A percentile compares a stretch with the other conserved stretches of the same genome.
Conservation (phyloP, 495 filamentous ascomycete species). For the Xylaria intraflava region DNA sequence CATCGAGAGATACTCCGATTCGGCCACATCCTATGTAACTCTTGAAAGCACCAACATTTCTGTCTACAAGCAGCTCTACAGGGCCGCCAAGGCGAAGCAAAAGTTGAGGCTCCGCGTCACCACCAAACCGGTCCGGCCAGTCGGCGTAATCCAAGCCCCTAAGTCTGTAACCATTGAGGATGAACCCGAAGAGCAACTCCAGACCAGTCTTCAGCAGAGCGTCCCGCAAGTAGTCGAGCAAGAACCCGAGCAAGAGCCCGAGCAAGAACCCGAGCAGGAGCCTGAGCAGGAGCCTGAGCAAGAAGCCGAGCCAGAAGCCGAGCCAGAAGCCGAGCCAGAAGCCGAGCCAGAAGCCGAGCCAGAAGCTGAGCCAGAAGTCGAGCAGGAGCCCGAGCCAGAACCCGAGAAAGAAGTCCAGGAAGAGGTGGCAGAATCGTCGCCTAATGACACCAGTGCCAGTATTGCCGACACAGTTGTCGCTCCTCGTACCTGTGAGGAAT, state of each 20-base stretch:
- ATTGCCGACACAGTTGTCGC: conserved; percentile 13
- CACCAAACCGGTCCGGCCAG: conserved; percentile 15
- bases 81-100: conserved; percentile 95
- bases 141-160: conserved; percentile 23
- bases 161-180: conserved; percentile 41
- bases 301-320: neutral
- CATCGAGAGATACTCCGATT: conserved; percentile 96
- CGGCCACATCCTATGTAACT: conserved; percentile 68
- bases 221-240: neutral
- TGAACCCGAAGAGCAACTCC: conserved; percentile 22
- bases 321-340: neutral
- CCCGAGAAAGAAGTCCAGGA: conserved; percentile 5
- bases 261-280: neutral
- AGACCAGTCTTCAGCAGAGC: neutral
- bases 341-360: too few species aligned
- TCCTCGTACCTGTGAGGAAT: conserved; percentile 15
- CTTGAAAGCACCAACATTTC: conserved; percentile 71
- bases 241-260: neutral
- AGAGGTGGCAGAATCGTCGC: conserved; percentile 5
- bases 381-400: too few species aligned
- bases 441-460: neutral
- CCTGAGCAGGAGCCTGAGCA: neutral
- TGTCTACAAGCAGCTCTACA: conserved; percentile 94
- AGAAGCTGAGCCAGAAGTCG: too few species aligned
- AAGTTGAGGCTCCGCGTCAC: conserved; percentile 89